These are phyloP conservation scores for Candida ortonii DNA, from an alignment of 805 yeast species.

Conservation along the genomic window DNA sequence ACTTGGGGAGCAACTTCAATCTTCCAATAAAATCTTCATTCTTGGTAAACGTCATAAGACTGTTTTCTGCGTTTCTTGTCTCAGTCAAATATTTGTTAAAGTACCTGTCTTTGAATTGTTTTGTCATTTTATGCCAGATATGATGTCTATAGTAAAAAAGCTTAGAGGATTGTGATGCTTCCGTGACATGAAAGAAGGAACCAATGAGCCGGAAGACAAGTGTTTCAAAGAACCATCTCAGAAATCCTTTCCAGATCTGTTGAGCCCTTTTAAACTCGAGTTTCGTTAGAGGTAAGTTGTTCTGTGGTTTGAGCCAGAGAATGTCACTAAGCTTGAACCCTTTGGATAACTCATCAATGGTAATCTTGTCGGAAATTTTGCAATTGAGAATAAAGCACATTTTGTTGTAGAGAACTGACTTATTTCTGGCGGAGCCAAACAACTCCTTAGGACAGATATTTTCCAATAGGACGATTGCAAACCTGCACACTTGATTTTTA, in stretches of 20 bases:
- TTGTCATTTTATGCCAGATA: conserved; percentile 50
- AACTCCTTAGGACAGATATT: conserved; percentile 48
- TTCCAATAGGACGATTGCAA: conserved; percentile 42
- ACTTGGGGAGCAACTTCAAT: conserved; percentile 58
- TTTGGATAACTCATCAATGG: conserved; percentile 32
- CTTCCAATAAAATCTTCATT: conserved; percentile 38
- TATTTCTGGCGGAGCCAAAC: conserved; percentile 55
- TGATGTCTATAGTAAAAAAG: conserved; percentile 54
- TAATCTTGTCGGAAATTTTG: conserved; percentile 36
- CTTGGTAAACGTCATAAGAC: conserved; percentile 15
- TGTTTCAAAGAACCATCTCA: conserved; percentile 55
- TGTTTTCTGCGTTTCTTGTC: conserved; percentile 12
- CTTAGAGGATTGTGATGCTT: conserved; percentile 39
- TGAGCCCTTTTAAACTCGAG: conserved; percentile 42
- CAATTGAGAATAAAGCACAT: conserved; percentile 39
- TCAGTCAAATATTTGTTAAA: conserved; percentile 34
- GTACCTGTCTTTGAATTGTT: conserved; percentile 43
- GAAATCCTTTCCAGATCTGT: conserved; percentile 38
- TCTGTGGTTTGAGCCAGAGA: conserved; percentile 49
- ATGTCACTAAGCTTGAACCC: conserved; percentile 44
- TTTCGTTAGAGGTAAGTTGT: conserved; percentile 31
- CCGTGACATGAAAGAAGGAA: conserved; percentile 67
- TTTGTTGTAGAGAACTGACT: conserved; percentile 35
- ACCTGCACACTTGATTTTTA: conserved; percentile 37
- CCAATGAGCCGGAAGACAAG: conserved; percentile 48